phyloP scores from a whole-genome alignment of 2,329 filamentous ascomycete species.

The Fusarium palustre region DNA sequence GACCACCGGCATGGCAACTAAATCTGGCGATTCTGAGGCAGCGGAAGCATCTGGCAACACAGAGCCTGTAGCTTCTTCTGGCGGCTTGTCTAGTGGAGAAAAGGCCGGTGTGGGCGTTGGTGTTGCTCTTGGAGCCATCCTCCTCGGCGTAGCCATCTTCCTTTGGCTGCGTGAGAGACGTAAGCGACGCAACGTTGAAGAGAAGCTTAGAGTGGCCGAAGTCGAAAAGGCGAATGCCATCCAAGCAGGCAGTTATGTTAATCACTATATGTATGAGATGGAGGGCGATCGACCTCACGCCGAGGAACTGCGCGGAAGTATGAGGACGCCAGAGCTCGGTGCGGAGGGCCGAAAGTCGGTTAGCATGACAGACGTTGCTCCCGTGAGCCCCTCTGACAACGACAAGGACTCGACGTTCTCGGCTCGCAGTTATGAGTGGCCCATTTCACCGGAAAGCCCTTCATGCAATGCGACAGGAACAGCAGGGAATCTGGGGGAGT shows the following conservation, averaged over 20 bases:
- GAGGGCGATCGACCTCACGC: slow-evolving; percentile 39
- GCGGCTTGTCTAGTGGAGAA: slow-evolving; percentile 26
- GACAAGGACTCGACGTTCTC: slow-evolving; percentile 2
- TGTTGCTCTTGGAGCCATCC: slow-evolving; percentile 25
- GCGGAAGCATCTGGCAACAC: slow-evolving; percentile 1
- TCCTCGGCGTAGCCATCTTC: slow-evolving; percentile 29
- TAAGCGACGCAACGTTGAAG: slow-evolving; percentile 28
- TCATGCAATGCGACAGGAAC: not conserved
- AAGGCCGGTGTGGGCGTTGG: slow-evolving; percentile 41
- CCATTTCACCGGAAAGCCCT: slow-evolving; percentile 14
- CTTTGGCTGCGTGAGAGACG: slow-evolving; percentile 42
- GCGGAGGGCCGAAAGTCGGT: not conserved
- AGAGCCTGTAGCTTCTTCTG: not conserved
- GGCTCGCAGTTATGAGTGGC: slow-evolving; percentile 10
- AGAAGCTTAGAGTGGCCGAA: slow-evolving; percentile 19
- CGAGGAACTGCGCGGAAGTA: slow-evolving; percentile 37
- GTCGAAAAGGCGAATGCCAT: not conserved
- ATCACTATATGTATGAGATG: slow-evolving; percentile 37
- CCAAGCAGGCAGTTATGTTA: not conserved
- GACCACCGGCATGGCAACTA: not conserved
- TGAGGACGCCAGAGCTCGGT: slow-evolving; percentile 40
- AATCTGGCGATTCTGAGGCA: slow-evolving; percentile 10
- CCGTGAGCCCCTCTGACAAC: not conserved
- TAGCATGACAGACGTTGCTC: not conserved
- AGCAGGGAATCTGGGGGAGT: not conserved